Evolutionary conservation across 768 basidiomycete genomes (phyloP), one percentile per base, ranked within the genome.

Genomic region (Fistulinella prunicolor): DNA sequence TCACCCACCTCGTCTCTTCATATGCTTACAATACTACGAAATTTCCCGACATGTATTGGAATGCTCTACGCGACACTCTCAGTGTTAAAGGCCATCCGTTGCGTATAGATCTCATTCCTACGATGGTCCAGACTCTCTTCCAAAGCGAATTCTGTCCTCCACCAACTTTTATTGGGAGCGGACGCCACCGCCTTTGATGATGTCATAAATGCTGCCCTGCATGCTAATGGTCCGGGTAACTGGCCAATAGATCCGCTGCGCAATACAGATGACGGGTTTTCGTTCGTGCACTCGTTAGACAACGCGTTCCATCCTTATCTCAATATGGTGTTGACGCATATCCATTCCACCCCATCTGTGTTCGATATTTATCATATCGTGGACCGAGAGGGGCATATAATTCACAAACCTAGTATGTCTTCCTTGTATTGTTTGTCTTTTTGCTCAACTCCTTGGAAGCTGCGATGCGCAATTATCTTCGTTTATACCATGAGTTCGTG

Each of bases 21-120:
- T 10, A 47, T 13, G 40, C 40, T 0, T 41, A 29, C 9, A 17
- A 36, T 4, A 3, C 28, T 10, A 1, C 16, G 0, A 42, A 38
- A 5, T 24, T 47, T 14, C 40, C 45, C 0, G 10, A 42, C 5
- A 47, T 51, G 50, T 21, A 51, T 5, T 51, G 40, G 40, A 51
- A 50, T 7, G 13, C 3, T 9, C 1, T 1, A 1, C 39, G 8
- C 1, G 32, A 50, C 3, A 50, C 39, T 1, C 39, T 50, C 13
- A 42, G 39, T 5, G 19, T 50, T 9, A 26, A 50, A 6, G 49
- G 38, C 1, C 17, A 12, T 14, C 44, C 44, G 0, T 19, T 50
- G 1, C 1, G 26, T 4, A 40, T 46, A 4, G 4, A 22, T 1
- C 49, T 46, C 0, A 5, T 50, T 0, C 44, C 34, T 0, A 2